Conservation (phyloP, 1,139 yeast genomes). For the Geotrichum carabidarum region DNA sequence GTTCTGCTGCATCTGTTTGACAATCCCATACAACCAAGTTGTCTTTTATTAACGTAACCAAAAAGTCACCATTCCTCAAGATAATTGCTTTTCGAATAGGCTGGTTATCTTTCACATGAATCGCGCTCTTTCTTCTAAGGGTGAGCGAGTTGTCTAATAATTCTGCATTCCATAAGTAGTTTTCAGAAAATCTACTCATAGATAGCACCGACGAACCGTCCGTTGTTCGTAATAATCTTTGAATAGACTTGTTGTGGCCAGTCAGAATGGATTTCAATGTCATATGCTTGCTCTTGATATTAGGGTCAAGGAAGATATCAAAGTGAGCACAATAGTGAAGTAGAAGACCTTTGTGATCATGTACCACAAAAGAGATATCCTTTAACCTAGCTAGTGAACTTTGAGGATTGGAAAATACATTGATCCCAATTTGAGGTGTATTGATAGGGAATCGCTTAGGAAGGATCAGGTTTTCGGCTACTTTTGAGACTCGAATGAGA, state of each 20-base stretch:
- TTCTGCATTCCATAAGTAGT: constrained; percentile 34
- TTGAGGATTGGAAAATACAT: constrained; percentile 19
- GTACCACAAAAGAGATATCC: constrained; percentile 45
- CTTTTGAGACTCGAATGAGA: constrained; percentile 32
- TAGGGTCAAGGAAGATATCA: constrained; percentile 35
- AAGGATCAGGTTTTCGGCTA: constrained; percentile 17
- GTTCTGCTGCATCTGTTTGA: constrained; percentile 26
- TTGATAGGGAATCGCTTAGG: constrained; percentile 21
- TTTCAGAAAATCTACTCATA: constrained; percentile 34
- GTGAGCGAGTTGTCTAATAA: constrained; percentile 29
- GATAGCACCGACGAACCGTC: constrained; percentile 58
- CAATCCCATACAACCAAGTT: constrained; percentile 65
- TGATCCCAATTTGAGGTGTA: constrained; percentile 19
- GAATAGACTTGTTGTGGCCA: constrained; percentile 81
- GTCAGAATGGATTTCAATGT: constrained; percentile 46
- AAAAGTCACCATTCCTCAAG: constrained; percentile 50
- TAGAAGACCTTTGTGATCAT: constrained; percentile 49
- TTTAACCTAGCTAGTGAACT: constrained; percentile 2
- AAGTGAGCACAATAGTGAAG: constrained; percentile 45
- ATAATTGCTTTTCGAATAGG: constrained; percentile 47
- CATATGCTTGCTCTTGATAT: constrained; percentile 23
- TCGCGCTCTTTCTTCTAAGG: constrained; percentile 30
- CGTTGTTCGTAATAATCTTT: constrained; percentile 57
- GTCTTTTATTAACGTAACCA: constrained; percentile 41
- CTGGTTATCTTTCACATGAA: constrained; percentile 34